phyloP scores from a whole-genome alignment of 345 rosid genomes.

The Gynandropsis gynandra region DNA sequence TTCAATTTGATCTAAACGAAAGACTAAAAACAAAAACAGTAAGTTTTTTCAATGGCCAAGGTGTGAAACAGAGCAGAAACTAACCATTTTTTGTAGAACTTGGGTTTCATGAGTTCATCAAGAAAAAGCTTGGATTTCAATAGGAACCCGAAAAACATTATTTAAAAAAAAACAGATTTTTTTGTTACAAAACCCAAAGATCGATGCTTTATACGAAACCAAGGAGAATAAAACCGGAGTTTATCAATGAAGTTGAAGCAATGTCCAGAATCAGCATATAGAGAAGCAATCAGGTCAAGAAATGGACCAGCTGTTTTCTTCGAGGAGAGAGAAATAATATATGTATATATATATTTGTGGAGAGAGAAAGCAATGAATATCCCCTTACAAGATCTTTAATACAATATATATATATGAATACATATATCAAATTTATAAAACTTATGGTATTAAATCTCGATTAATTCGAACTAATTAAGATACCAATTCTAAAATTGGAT shows the following conservation, averaged over 20 bases:
- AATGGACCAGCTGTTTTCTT: slow-evolving; percentile 1
- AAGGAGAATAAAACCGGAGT: neutral
- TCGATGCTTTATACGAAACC: too few species aligned
- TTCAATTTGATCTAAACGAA: neutral
- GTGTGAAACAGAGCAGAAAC: neutral
- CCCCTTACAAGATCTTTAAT: too few species aligned
- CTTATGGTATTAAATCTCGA: too few species aligned
- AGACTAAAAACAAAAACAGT: too few species aligned
- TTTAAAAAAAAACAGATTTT: too few species aligned
- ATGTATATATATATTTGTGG: neutral
- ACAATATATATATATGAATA: too few species aligned
- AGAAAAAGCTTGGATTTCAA: neutral
- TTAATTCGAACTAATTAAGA: too few species aligned
- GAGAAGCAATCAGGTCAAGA: slow-evolving; percentile 8
- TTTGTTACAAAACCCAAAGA: too few species aligned
- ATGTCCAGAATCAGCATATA: slow-evolving; percentile 7
- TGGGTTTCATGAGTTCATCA: slow-evolving; percentile 14
- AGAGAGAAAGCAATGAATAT: too few species aligned
- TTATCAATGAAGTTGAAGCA: slow-evolving; percentile 6
- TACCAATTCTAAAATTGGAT: too few species aligned
- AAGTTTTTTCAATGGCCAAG: too few species aligned
- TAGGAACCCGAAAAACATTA: neutral
- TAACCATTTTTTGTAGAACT: slow-evolving; percentile 33
- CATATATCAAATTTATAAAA: too few species aligned
- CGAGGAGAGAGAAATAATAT: neutral